These are phyloP conservation scores for Metschnikowia vanudenii DNA, from an alignment of 805 yeast species.

Conservation along the genomic window DNA sequence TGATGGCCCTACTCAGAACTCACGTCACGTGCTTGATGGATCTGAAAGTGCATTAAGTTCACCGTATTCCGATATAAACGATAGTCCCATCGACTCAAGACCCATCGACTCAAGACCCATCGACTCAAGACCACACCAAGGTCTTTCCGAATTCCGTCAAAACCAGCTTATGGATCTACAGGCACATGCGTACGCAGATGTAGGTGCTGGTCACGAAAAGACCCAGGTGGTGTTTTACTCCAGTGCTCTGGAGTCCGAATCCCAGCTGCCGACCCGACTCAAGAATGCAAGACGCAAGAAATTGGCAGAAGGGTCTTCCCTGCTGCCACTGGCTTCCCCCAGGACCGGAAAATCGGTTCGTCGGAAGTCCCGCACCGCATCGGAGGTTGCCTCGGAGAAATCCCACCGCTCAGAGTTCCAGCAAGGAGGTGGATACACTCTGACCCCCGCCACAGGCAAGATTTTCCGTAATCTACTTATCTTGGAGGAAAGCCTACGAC, in stretches of 20 bases:
- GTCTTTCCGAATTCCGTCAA: constrained; percentile 1
- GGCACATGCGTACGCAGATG: background rate
- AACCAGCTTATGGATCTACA: constrained; percentile 2
- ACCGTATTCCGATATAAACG: constrained; percentile 5
- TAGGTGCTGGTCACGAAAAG: constrained; percentile 1
- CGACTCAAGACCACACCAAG: background rate
- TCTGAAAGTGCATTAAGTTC: background rate
- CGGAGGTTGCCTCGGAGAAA: constrained; percentile 18
- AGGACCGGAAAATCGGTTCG: constrained; percentile 11
- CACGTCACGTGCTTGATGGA: constrained; percentile 3
- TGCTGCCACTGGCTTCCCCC: constrained; percentile 1
- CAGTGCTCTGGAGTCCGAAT: constrained; percentile 22
- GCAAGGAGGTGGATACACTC: constrained; percentile 20
- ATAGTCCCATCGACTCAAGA: background rate
- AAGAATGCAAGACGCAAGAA: constrained; percentile 8
- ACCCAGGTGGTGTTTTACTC: constrained; percentile 14
- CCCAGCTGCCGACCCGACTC: constrained; percentile 8
- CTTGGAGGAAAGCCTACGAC: constrained; percentile 80
- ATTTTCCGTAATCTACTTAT: constrained; percentile 79
- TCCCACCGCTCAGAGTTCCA: constrained; percentile 18
- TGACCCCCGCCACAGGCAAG: constrained; percentile 57
- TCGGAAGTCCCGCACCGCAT: constrained; percentile 15
- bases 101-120: background rate
- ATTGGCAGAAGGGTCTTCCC: background rate
- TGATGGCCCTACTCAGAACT: background rate